These are phyloP conservation scores for Cardamine occulta DNA, from an alignment of 345 rosid species.

Conservation along the genomic window DNA sequence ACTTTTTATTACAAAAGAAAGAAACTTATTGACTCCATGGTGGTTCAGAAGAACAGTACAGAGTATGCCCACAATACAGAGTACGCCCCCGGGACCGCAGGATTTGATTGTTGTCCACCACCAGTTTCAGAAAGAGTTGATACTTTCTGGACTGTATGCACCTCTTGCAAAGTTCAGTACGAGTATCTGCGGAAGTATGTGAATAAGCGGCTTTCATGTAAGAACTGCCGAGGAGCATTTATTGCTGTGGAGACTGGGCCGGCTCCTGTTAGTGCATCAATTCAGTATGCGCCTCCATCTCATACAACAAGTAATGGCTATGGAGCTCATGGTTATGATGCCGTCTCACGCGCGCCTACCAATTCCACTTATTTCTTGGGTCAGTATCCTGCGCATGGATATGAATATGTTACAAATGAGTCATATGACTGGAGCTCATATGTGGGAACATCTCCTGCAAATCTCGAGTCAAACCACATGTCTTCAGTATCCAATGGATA, in stretches of 20 bases:
- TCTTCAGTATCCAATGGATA: conserved; percentile 54
- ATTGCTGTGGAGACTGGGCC: conserved; percentile 88
- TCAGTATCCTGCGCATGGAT: conserved; percentile 77
- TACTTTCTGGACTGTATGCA: conserved; percentile 98
- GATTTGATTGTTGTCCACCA: conserved; percentile 55
- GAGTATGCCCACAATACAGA: conserved; percentile 50
- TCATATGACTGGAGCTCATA: conserved; percentile 80
- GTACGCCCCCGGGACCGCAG: conserved; percentile 50
- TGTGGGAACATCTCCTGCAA: conserved; percentile 60
- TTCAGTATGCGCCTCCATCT: conserved; percentile 67
- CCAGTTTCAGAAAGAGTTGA: conserved; percentile 66
- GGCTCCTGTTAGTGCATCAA: conserved; percentile 75
- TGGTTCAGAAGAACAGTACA: conserved; percentile 43
- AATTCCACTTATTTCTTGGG: conserved; percentile 62
- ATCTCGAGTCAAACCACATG: conserved; percentile 54
- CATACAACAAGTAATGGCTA: conserved; percentile 60
- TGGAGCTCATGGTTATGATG: conserved; percentile 73
- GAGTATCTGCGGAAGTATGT: conserved; percentile 96
- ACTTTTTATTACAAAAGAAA: conserved; percentile 62
- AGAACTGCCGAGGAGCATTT: conserved; percentile 95
- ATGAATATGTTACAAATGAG: conserved; percentile 72
- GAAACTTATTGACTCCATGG: conserved; percentile 62
- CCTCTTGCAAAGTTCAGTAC: conserved; percentile 96
- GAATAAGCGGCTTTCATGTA: conserved; percentile 93
- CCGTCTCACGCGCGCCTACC: conserved; percentile 37